Conservation (phyloP, 2,329 filamentous ascomycete species). For the Fusarium pilosicola region DNA sequence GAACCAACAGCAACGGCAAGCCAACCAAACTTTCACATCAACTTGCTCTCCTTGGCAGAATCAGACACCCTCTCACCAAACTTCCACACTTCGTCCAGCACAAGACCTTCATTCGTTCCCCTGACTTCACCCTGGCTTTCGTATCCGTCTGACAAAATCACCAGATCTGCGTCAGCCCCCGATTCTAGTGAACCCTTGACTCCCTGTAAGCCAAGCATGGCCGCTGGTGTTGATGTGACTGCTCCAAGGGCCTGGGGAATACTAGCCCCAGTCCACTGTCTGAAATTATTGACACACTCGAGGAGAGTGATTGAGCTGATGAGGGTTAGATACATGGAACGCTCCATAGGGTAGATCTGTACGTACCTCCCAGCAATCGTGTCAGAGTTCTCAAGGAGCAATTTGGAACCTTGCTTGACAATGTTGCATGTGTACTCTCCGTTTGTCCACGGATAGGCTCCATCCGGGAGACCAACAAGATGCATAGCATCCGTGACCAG, state of each 20-base stretch:
- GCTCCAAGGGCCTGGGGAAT: conserved; percentile 76
- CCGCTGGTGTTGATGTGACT: conserved; percentile 80
- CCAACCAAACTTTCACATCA: conserved; percentile 26
- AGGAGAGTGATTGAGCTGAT: conserved; percentile 75
- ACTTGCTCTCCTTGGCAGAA: conserved; percentile 21
- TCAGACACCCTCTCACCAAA: conserved; percentile 68
- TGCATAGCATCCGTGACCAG: conserved; percentile 95
- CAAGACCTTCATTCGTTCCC: conserved; percentile 60
- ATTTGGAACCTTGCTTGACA: conserved; percentile 75
- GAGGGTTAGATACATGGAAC: conserved; percentile 1
- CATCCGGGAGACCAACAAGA: conserved; percentile 84
- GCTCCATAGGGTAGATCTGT: not conserved
- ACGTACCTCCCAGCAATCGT: conserved; percentile 80
- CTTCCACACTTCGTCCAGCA: conserved; percentile 83
- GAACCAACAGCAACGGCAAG: not conserved
- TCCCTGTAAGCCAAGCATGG: conserved; percentile 75
- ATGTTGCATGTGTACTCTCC: conserved; percentile 67
- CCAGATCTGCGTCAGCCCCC: conserved; percentile 75
- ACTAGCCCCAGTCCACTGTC: conserved; percentile 75
- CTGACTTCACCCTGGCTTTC: conserved; percentile 38
- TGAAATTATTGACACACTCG: conserved; percentile 84
- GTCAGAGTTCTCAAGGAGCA: conserved; percentile 81
- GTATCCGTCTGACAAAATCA: conserved; percentile 70
- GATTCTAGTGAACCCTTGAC: conserved; percentile 73
- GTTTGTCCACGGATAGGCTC: conserved; percentile 87